Evolutionary conservation across 345 rosid genomes (phyloP).

Genomic region (Crucihimalaya himalaica): DNA sequence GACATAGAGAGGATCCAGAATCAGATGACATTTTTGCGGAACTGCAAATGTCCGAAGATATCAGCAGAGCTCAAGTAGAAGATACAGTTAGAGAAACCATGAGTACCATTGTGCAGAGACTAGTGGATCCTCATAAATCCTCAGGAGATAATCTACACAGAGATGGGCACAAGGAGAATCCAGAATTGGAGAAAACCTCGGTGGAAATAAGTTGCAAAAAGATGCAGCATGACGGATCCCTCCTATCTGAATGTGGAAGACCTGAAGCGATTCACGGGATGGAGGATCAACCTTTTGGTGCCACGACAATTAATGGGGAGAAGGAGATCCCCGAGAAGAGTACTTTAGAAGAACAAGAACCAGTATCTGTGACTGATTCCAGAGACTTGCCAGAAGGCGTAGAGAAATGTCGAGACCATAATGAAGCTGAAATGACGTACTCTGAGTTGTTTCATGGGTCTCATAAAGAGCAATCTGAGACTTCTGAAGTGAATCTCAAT

Average conservation of each 20-base stretch:
- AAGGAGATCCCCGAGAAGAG: slow-evolving; percentile 21
- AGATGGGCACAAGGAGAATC: background rate
- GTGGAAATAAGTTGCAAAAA: slow-evolving; percentile 28
- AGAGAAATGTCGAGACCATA: slow-evolving; percentile 47
- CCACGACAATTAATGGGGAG: slow-evolving; percentile 30
- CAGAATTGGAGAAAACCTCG: slow-evolving; percentile 27
- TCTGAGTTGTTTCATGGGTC: slow-evolving; percentile 22
- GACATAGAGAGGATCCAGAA: slow-evolving; percentile 20
- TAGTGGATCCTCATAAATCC: slow-evolving; percentile 18
- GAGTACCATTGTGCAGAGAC: slow-evolving; percentile 3
- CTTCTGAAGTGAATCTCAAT: slow-evolving; percentile 31
- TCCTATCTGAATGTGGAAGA: slow-evolving; percentile 11
- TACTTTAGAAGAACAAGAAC: slow-evolving; percentile 22
- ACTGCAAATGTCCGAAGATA: slow-evolving; percentile 29
- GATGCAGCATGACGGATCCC: slow-evolving; percentile 12
- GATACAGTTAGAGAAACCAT: slow-evolving; percentile 13
- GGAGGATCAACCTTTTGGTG: slow-evolving; percentile 25
- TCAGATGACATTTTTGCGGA: slow-evolving; percentile 27
- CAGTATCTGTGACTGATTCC: slow-evolving; percentile 13
- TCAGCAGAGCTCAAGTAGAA: slow-evolving; percentile 32
- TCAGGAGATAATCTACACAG: slow-evolving; percentile 4
- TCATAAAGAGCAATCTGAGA: slow-evolving; percentile 30
- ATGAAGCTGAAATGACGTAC: slow-evolving; percentile 30
- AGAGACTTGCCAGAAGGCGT: slow-evolving; percentile 27
- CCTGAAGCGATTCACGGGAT: slow-evolving; percentile 12